These are phyloP conservation scores for Fusarium albidum DNA, from an alignment of 2,329 filamentous ascomycete species.

Conservation along the genomic window DNA sequence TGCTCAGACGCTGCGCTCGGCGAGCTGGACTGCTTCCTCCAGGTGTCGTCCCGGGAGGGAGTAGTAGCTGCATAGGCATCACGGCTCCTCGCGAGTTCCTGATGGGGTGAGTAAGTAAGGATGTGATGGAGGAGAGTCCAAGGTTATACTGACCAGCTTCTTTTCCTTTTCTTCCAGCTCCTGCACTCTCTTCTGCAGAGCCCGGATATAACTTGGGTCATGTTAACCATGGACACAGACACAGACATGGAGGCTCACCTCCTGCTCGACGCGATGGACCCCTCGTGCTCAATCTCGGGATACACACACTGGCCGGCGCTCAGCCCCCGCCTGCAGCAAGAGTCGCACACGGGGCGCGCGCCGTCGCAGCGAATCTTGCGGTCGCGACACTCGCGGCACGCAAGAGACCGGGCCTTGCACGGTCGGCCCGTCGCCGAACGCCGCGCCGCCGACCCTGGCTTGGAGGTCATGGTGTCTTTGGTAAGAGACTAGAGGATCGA, in stretches of 20 bases:
- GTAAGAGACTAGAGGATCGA: too few relatives aligned
- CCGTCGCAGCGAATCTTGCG: constrained; percentile 43
- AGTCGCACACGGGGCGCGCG: constrained; percentile 39
- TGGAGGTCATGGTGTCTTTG: too few relatives aligned
- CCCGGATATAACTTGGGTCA: constrained; percentile 36
- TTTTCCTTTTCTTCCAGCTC: constrained; percentile 40
- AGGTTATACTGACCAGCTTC: constrained; percentile 29
- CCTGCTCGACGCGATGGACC: constrained; percentile 39
- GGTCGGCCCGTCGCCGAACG: constrained; percentile 33
- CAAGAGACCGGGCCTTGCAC: constrained; percentile 39
- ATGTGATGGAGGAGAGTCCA: background rate
- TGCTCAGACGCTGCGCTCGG: constrained; percentile 29
- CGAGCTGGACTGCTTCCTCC: constrained; percentile 33
- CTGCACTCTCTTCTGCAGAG: constrained; percentile 39
- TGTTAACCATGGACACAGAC: too few relatives aligned
- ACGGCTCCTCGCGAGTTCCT: constrained; percentile 29
- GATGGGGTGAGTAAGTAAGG: constrained; percentile 11
- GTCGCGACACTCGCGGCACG: constrained; percentile 41
- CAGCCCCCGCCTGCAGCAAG: constrained; percentile 36
- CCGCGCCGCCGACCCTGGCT: too few relatives aligned
- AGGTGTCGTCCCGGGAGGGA: constrained; percentile 32
- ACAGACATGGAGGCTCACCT: constrained; percentile 38
- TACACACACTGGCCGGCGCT: constrained; percentile 38
- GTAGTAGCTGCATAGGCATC: constrained; percentile 29
- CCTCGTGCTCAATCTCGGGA: constrained; percentile 41